Conservation (phyloP, 129 eudicot species). For the Flaveria sonorensis region DNA sequence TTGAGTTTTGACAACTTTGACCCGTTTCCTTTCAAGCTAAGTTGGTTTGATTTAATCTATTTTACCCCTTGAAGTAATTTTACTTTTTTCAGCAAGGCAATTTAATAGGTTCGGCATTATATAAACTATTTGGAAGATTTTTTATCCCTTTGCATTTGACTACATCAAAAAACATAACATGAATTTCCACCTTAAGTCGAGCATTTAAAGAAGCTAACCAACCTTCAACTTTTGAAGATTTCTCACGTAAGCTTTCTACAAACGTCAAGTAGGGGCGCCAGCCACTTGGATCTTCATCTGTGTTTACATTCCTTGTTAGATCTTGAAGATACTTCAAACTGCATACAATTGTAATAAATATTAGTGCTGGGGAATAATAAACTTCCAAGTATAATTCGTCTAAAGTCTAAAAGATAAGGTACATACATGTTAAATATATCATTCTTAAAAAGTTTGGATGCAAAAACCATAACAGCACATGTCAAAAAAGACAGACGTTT, state of each 20-base stretch:
- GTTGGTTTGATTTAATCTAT: no score
- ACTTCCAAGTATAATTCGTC: not conserved
- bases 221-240: constrained; percentile 68
- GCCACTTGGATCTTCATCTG: constrained; percentile 90
- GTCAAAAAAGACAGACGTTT: constrained; percentile 66
- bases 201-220: constrained; percentile 7
- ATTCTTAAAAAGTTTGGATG: constrained; percentile 63
- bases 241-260: constrained; percentile 71
- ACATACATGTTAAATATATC: constrained; percentile 76
- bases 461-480: constrained; percentile 66
- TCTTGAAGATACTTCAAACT: constrained; percentile 70
- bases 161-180: not conserved
- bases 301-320: constrained; percentile 63
- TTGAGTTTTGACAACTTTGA: no score
- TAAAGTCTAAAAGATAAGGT: constrained; percentile 6
- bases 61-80: no score
- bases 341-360: constrained; percentile 14
- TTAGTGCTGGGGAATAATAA: constrained; percentile 5
- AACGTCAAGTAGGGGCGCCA: constrained; percentile 85
- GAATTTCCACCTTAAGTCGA: not conserved
- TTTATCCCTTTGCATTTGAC: not conserved
- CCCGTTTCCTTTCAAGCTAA: no score
- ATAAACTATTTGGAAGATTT: not conserved
- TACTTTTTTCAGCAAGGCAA: not conserved
- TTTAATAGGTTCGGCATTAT: not conserved